Base-by-base conservation (phyloP, 768 basidiomycete genomes). In the Boletus sp. region DNA sequence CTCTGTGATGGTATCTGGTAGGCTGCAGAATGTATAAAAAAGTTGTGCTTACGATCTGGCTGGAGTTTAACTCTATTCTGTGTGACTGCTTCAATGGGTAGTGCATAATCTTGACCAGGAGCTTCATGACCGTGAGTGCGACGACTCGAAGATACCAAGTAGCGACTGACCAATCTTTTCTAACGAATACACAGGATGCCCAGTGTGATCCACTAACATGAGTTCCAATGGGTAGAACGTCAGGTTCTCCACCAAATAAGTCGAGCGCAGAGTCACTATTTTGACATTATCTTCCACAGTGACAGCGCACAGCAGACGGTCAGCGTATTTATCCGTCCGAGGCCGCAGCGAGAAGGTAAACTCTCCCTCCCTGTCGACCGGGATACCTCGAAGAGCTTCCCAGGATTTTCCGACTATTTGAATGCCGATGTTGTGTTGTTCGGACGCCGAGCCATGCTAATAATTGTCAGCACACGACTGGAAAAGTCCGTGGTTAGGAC, bases 351-450 rank as follows among this genome's bases (percentile, higher is more conserved):
- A 79, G 64, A 93, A 94, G 11, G 88, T 79, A 65, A 83, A 94
- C 70, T 97, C 93, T 45, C 97, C 96, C 72, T 98, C 97, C 38
- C 84, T 79, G 64, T 98, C 93, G 15, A 98, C 96, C 2, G 93
- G 93, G 52, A 99, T 84, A 48, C 87, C 83, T 45, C 87, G 82
- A 23, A 98, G 71, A 50, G 88, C 83, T 60, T 98, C 95, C 96
- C 96, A 98, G 15, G 84, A 73, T 65, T 89, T 91, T 50, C 86
- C 89, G 33, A 87, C 75, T 60, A 98, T 82, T 56, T 87, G 87
- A n/a, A 98, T 70, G 6, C 88, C 87, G 19, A 99, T 84, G 56
- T 80, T 87, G 65, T 98, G 93, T 70, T 93, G 88, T 33, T 84
- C 84, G 10, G 84, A 81, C 5, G 70, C 72, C 2, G 74, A 70